A percentile compares a stretch with the other conserved stretches of the same genome.
Evolutionary conservation across 2,329 filamentous ascomycete species (phyloP).

Genomic region (Fusarium heterosporum): DNA sequence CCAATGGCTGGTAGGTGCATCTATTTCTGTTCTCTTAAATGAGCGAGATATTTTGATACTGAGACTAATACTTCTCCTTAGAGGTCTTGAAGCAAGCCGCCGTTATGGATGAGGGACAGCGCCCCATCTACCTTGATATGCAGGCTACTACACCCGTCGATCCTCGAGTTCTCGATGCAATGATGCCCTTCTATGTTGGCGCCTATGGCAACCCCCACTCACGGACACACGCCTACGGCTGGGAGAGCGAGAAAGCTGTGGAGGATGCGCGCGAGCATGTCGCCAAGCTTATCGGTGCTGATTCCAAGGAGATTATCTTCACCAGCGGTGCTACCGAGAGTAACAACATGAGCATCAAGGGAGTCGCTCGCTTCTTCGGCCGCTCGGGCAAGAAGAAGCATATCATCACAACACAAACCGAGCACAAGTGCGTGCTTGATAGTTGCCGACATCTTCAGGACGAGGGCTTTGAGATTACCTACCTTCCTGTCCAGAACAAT

Average conservation of each 20-base stretch:
- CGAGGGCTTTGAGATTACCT: conserved; percentile 97
- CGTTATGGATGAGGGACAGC: conserved; percentile 89
- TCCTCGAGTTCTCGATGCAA: conserved; percentile 92
- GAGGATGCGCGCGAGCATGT: conserved; percentile 88
- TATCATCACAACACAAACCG: conserved; percentile 96
- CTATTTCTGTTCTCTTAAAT: neutral
- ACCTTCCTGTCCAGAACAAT: conserved; percentile 87
- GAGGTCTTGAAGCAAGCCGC: conserved; percentile 92
- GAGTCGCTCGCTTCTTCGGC: conserved; percentile 94
- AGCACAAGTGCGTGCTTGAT: conserved; percentile 99
- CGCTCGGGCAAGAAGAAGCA: conserved; percentile 96
- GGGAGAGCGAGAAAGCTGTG: conserved; percentile 96
- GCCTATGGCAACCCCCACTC: conserved; percentile 98
- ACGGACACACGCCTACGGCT: conserved; percentile 96
- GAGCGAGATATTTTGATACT: neutral
- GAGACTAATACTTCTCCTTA: conserved; percentile 45
- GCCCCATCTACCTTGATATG: conserved; percentile 98
- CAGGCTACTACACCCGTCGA: conserved; percentile 97
- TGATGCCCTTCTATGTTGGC: conserved; percentile 94
- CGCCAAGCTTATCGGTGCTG: conserved; percentile 88
- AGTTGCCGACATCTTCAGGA: conserved; percentile 97
- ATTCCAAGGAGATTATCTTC: conserved; percentile 98
- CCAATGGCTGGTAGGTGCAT: conserved; percentile 70
- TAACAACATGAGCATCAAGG: conserved; percentile 99
- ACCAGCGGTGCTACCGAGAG: conserved; percentile 98